Base-by-base conservation (phyloP, 345 rosid species). In the Xanthoceras sorbifolium region DNA sequence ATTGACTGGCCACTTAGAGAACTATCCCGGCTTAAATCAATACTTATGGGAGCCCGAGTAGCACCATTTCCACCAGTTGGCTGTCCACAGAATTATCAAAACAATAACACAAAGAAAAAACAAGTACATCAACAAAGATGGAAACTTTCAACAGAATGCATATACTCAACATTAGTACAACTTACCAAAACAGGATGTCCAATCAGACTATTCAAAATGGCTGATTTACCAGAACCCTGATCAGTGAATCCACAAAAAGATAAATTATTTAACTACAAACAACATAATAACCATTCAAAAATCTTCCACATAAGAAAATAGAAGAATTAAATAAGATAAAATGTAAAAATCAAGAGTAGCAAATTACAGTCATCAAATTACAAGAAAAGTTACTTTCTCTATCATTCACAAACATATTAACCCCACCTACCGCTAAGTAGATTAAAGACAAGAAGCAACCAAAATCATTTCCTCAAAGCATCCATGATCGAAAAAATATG, bases 61-160 rank as follows among this genome's bases (percentile, higher is more conserved):
- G 98, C 99, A 78, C 98, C 99, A 83, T 94, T 97, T 89, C 94
- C 99, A 81, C 99, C 98, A 31, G 99, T 94, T 26, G 99, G 99
- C 98, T 97, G 86, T 77, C 72, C 76, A 79, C 40, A 22, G 60
- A 26, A 73, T 52, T 28, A n/a, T 29, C 59, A 64, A 59, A 75
- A 34, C 36, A 63, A 73, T 3, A 29, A 62, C 9, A 28, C 25
- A 26, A 29, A 50, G 57, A 11, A 48, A 22, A 9, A 42, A 54
- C 25, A 75, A 79, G 28, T 61, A 72, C 76, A 72, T 20, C 3
- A 68, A 64, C 4, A 9, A 68, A n/a, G 29, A 73, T 20, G 55
- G 25, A 69, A 31, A 71, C 20, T 46, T 10, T 65, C 67, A 67
- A 72, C 18, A 78, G 69, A 72, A 54, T 42, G 23, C 26, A 62